Base-by-base conservation (phyloP, 768 basidiomycete species). In the Termitomyces sp. region DNA sequence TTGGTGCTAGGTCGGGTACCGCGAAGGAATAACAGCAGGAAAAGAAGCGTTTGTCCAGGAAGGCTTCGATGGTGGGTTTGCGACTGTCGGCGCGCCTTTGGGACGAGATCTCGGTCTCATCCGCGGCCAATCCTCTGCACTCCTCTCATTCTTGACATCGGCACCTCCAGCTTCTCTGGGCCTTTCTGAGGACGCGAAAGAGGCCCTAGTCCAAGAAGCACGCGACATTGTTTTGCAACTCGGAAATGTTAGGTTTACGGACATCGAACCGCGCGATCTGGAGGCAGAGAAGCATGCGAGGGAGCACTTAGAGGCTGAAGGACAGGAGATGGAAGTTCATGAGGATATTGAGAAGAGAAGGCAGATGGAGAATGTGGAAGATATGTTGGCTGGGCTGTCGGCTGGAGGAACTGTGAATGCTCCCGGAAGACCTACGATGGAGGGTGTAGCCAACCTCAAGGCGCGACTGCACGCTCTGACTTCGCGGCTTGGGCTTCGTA, bases 11-110 rank as follows among this genome's bases (percentile, higher is more conserved):
- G 85, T 85, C 18, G 96, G 96, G 2, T 98, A 98, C 67, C 85
- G 96, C n/a, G 95, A 98, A 73, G 96, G 96, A 6, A 96, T 98
- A 65, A 90, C 87, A 0, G 86, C 88, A 4, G 96, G 96, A 3
- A 98, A 98, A 70, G 89, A 95, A 69, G 78, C 82, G 0, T 87
- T 86, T 2, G 79, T 98, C 2, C 96, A 99, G 66, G 77, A 86
- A 61, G 96, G 96, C 0, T 98, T 99, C 66, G 93, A 99, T 71
- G 75, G 79, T 3, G 94, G 92, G 1, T 98, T 93, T 66, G 85
- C 86, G 0, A 70, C 73, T 14, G 75, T 84, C 10, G 92, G 94
- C 1, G 85, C 80, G 2, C 89, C 91, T 0, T 71, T 89, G 16
- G 93, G 95, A 0, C 83, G 87, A 26, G 81, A 90, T 59, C 70